Evolutionary conservation across 2,329 filamentous ascomycete species (phyloP).

Genomic region (Rhynchosporium secalis): DNA sequence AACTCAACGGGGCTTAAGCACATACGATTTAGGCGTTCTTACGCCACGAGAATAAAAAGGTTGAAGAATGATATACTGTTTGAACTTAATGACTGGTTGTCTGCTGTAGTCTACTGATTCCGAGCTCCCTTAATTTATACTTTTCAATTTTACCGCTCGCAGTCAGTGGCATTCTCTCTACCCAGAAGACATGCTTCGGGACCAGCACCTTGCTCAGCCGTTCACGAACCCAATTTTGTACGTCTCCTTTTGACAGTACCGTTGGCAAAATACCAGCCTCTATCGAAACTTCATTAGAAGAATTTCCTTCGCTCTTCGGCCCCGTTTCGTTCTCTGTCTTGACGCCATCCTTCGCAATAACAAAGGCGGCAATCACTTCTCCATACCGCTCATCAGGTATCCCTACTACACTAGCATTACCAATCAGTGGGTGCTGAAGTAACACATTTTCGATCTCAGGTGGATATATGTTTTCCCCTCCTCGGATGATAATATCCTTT

Average conservation of each 20-base stretch:
- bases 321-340: not conserved
- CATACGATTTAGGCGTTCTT: not conserved
- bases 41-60: not conserved
- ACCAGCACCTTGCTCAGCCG: slow-evolving; percentile 13
- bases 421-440: slow-evolving; percentile 40
- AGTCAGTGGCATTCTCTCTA: slow-evolving; percentile 10
- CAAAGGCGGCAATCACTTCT: slow-evolving; percentile 64
- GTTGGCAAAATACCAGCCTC: not conserved
- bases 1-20: not conserved
- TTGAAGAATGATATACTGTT: not conserved
- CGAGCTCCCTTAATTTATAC: slow-evolving; percentile 7
- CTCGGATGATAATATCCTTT: slow-evolving; percentile 23
- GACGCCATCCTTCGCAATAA: not conserved
- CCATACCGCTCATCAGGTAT: slow-evolving; percentile 64
- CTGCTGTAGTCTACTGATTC: slow-evolving; percentile 1
- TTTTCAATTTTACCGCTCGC: slow-evolving; percentile 15
- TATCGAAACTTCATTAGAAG: not conserved
- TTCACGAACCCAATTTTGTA: slow-evolving; percentile 5
- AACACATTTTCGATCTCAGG: slow-evolving; percentile 20
- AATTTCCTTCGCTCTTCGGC: too few species aligned
- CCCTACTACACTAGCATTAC: slow-evolving; percentile 62
- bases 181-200: slow-evolving; percentile 12
- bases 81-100: not conserved
- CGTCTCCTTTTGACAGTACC: not conserved
- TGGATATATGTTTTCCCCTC: slow-evolving; percentile 21